phyloP scores from a whole-genome alignment of 176 grass and related monocot species.

The Typha latifolia region DNA sequence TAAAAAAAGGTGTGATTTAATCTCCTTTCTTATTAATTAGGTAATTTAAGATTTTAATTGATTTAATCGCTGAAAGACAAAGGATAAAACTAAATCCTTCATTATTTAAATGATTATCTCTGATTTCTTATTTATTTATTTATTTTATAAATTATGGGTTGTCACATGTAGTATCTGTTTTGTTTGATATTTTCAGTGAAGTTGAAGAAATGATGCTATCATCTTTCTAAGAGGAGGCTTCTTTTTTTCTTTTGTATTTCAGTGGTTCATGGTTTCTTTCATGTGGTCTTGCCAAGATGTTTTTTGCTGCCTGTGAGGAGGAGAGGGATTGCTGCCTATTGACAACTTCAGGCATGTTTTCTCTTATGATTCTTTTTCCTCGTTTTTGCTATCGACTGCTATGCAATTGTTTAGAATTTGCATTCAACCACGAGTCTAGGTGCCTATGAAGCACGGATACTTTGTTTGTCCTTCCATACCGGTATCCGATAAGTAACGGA shows the following conservation, averaged over 20 bases:
- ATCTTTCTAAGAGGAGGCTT: constrained; percentile 10
- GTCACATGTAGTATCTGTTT: background rate
- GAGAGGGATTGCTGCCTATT: constrained; percentile 53
- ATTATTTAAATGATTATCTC: no score
- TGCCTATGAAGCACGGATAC: no score
- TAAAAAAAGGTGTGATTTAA: no score
- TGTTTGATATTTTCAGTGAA: constrained; percentile 3
- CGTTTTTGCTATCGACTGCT: background rate
- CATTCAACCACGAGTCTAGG: background rate
- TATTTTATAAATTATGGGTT: no score
- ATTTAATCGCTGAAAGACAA: no score
- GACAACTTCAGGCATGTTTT: constrained; percentile 65
- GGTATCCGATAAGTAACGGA: no score
- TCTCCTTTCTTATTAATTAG: no score
- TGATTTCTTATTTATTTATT: no score
- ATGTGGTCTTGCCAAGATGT: constrained; percentile 54
- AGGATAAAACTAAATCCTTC: no score
- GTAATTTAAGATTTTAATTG: no score
- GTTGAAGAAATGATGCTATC: background rate
- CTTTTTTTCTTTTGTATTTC: constrained; percentile 18
- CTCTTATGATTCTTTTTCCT: background rate
- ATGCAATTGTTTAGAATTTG: background rate
- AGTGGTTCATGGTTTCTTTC: constrained; percentile 86
- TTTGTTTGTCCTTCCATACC: no score
- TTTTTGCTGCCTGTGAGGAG: constrained; percentile 54